Evolutionary conservation across 768 basidiomycete species (phyloP).

Genomic region (Leucosporidium yakuticum): DNA sequence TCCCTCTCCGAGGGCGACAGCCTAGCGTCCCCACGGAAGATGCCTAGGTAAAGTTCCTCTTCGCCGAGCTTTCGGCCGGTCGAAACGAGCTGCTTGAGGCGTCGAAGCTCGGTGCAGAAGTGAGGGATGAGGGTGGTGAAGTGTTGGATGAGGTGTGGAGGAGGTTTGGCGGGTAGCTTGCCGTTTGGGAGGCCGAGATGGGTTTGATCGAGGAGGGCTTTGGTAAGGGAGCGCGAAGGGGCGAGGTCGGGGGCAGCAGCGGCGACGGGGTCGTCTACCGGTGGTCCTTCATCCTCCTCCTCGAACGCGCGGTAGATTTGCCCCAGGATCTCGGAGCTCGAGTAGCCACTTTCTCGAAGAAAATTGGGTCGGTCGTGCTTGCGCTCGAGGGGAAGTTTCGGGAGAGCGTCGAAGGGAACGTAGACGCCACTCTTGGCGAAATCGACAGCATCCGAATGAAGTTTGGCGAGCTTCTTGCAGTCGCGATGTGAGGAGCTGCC

Average conservation of each 20-base stretch:
- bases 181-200: background rate
- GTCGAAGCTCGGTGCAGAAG: background rate
- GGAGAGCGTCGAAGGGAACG: background rate
- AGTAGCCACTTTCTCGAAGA: background rate
- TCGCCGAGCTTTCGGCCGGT: background rate
- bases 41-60: background rate
- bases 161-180: background rate
- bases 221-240: conserved; percentile 6
- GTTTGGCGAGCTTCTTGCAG: conserved; percentile 8
- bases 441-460: conserved; percentile 19
- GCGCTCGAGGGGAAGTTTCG: conserved; percentile 12
- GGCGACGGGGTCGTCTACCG: background rate
- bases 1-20: background rate
- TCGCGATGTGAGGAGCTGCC: background rate
- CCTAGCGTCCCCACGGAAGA: too few species aligned
- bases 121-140: background rate
- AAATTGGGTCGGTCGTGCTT: background rate
- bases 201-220: background rate
- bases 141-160: background rate
- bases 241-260: conserved; percentile 1
- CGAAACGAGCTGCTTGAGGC: conserved; percentile 8
- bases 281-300: background rate
- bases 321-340: conserved; percentile 9
- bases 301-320: conserved; percentile 13
- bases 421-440: conserved; percentile 14